Conservation (phyloP, 176 grass and related monocot species). For the Eragrostis curvula region DNA sequence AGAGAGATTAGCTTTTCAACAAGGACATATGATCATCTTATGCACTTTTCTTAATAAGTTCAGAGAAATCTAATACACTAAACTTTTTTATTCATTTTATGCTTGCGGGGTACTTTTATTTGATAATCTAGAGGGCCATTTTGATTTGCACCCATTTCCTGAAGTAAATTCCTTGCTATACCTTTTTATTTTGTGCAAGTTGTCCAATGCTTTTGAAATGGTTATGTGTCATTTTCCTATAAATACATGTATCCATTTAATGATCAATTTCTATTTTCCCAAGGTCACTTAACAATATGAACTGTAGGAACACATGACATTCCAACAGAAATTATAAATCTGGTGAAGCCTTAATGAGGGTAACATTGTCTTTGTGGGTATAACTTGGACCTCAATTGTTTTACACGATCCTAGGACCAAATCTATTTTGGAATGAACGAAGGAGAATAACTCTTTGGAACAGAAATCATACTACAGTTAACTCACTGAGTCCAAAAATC, state of each 20-base stretch:
- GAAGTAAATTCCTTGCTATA: too few species aligned
- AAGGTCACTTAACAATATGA: neutral
- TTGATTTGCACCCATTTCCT: neutral
- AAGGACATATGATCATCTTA: neutral
- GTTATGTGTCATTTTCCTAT: too few species aligned
- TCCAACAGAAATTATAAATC: neutral
- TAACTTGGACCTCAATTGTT: neutral
- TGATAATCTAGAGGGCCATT: slow-evolving; percentile 2
- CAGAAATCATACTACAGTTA: neutral
- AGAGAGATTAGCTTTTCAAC: neutral
- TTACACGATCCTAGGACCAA: neutral
- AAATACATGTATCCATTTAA: too few species aligned
- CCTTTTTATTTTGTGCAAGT: too few species aligned
- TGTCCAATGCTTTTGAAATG: too few species aligned
- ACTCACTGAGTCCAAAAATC: neutral
- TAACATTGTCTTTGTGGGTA: neutral
- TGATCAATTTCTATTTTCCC: too few species aligned
- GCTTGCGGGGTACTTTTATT: neutral
- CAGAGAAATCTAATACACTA: too few species aligned
- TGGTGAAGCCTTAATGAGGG: slow-evolving; percentile 2
- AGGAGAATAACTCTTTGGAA: neutral
- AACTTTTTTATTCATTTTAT: too few species aligned
- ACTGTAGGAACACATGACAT: too few species aligned
- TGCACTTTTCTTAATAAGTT: neutral
- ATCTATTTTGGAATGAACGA: neutral